These are phyloP conservation scores for Thelonectria rubi DNA, from an alignment of 2,329 filamentous ascomycete species.

Conservation along the genomic window DNA sequence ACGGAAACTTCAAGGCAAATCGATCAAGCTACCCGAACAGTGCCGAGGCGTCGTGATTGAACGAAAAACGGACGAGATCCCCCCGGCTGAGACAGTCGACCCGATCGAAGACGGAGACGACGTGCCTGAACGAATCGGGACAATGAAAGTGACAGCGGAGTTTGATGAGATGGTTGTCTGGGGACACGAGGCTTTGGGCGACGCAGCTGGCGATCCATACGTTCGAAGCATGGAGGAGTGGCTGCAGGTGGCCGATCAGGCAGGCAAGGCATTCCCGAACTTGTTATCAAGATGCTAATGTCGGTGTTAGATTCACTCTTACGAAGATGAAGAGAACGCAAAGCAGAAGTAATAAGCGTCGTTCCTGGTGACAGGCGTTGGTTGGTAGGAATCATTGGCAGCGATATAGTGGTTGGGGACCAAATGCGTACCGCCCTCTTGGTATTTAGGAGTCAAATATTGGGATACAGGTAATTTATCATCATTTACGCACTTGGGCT, in stretches of 20 bases:
- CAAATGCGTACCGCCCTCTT: background rate
- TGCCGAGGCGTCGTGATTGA: conserved; percentile 72
- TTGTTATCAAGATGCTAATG: conserved; percentile 17
- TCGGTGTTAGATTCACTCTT: conserved; percentile 35
- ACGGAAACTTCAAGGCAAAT: conserved; percentile 76
- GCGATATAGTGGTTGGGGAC: background rate
- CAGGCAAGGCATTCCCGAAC: conserved; percentile 48
- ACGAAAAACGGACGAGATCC: conserved; percentile 49
- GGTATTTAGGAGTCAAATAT: background rate
- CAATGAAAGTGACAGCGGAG: conserved; percentile 68
- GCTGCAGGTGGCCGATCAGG: conserved; percentile 76
- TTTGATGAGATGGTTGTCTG: conserved; percentile 86
- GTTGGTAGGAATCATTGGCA: background rate
- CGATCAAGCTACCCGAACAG: conserved; percentile 72
- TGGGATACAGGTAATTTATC: background rate
- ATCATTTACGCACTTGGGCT: background rate
- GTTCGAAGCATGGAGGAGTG: conserved; percentile 82
- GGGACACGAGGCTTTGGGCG: conserved; percentile 77
- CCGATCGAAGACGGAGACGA: conserved; percentile 56
- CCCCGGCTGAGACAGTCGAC: conserved; percentile 50
- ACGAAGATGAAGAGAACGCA: conserved; percentile 3
- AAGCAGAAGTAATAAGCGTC: conserved; percentile 1
- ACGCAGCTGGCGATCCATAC: conserved; percentile 72
- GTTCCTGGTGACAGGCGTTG: background rate
- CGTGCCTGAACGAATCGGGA: conserved; percentile 53